Evolutionary conservation across 73 alveolate genomes (phyloP).

Genomic region (Paramecium pentaurelia): DNA sequence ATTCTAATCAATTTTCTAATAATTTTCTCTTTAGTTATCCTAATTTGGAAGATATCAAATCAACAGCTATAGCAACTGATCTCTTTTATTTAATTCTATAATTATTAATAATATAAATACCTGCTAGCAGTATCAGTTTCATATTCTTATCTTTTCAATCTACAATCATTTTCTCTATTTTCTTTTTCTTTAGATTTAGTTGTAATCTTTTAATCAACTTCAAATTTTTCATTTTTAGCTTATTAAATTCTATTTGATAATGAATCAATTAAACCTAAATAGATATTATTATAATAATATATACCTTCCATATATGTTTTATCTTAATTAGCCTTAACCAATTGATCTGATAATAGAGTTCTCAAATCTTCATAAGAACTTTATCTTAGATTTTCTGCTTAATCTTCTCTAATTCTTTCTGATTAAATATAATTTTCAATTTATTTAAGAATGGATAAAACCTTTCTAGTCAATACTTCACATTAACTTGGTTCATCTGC

Average conservation of each 20-base stretch:
- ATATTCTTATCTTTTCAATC: slow-evolving; percentile 29
- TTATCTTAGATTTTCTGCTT: slow-evolving; percentile 8
- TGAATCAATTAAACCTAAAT: background rate
- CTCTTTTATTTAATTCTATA: background rate
- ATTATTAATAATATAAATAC: background rate
- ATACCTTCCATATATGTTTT: slow-evolving; percentile 40
- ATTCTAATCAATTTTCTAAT: background rate
- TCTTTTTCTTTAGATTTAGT: slow-evolving; percentile 26
- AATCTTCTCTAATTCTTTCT: slow-evolving; percentile 42
- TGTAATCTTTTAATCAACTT: slow-evolving; percentile 26
- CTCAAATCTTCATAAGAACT: background rate
- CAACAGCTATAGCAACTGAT: slow-evolving; percentile 39
- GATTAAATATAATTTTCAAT: slow-evolving; percentile 28
- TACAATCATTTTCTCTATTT: slow-evolving; percentile 37
- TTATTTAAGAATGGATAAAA: background rate
- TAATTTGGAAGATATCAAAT: slow-evolving; percentile 28
- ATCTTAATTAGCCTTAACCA: slow-evolving; percentile 37
- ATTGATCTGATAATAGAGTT: background rate
- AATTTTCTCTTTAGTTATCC: slow-evolving; percentile 37
- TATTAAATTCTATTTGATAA: background rate
- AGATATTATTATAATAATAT: background rate
- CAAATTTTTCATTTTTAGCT: slow-evolving; percentile 39
- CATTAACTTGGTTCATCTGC: slow-evolving; percentile 24
- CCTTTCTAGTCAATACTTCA: slow-evolving; percentile 37
- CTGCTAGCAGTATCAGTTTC: background rate